A percentile compares a stretch with the other conserved stretches of the same genome.
phyloP scores from a whole-genome alignment of 2,329 filamentous ascomycete genomes.

The Lecanicillium sp. region DNA sequence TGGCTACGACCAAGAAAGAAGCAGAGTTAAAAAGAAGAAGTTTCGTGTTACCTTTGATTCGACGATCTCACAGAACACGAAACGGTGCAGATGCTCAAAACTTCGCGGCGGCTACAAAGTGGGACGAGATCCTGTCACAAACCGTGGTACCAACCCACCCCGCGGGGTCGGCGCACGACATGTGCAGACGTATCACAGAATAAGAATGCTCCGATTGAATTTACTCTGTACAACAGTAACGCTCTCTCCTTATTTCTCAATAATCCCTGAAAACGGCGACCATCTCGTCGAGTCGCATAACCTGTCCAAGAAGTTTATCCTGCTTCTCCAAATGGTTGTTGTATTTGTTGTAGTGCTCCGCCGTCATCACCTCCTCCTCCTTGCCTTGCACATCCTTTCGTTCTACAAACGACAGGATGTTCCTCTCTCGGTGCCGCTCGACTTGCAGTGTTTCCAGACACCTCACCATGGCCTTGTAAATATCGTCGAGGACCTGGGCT shows the following conservation, averaged over 20 bases:
- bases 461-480: conserved; percentile 85
- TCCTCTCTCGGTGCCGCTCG: conserved; percentile 64
- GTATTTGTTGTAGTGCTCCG: conserved; percentile 63
- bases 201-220: neutral
- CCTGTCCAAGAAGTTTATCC: conserved; percentile 69
- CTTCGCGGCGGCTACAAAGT: no score
- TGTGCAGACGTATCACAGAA: neutral
- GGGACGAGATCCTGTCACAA: no score
- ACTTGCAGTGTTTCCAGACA: conserved; percentile 74
- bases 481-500: conserved; percentile 66
- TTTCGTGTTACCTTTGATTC: no score
- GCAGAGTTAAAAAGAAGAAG: no score
- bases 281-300: conserved; percentile 76
- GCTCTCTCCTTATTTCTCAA: conserved; percentile 30
- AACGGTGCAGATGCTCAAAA: no score
- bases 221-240: conserved; percentile 2
- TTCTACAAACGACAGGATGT: conserved; percentile 74
- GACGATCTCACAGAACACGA: no score
- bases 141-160: no score
- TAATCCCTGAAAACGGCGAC: conserved; percentile 79
- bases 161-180: no score
- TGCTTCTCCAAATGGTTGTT: conserved; percentile 56
- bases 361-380: conserved; percentile 72
- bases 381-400: conserved; percentile 80
- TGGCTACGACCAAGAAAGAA: no score